phyloP scores from a whole-genome alignment of 305 asterid species.

The Rubia peregrina region DNA sequence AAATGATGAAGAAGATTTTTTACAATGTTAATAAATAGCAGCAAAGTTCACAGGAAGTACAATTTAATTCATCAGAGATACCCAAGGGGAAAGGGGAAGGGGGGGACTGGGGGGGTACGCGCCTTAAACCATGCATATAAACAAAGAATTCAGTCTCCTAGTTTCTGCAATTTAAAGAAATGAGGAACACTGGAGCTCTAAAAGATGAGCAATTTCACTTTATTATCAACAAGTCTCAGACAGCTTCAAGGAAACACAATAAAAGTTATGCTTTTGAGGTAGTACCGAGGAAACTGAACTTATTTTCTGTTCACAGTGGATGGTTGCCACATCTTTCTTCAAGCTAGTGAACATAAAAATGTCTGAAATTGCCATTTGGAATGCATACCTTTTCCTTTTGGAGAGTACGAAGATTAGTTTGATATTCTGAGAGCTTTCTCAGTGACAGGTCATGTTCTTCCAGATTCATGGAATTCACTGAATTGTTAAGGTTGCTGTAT shows the following conservation, averaged over 20 bases:
- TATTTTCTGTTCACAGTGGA: neutral
- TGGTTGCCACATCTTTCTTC: neutral
- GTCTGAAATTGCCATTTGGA: neutral
- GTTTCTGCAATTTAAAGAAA: neutral
- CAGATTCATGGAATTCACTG: slow-evolving; percentile 35
- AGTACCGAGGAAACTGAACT: neutral
- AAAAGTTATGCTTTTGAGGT: neutral
- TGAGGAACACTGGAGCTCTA: neutral
- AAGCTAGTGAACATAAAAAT: neutral
- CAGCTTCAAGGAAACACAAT: neutral
- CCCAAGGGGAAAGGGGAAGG: no score
- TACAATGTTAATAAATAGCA: neutral
- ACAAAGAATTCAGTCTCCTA: neutral
- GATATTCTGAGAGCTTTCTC: slow-evolving; percentile 74
- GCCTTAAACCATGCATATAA: neutral
- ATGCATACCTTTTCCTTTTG: slow-evolving; percentile 80
- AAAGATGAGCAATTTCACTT: slow-evolving; percentile 3
- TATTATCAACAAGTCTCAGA: neutral
- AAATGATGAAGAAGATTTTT: neutral
- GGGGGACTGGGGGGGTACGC: no score
- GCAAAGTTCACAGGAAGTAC: no score
- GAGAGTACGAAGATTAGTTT: slow-evolving; percentile 58
- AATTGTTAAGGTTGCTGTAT: slow-evolving; percentile 35
- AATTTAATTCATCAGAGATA: neutral
- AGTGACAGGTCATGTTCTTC: slow-evolving; percentile 76